Evolutionary conservation across 495 filamentous ascomycete genomes (phyloP), one percentile per base, ranked within the genome.

Genomic region (Aspergillus ellipticus): DNA sequence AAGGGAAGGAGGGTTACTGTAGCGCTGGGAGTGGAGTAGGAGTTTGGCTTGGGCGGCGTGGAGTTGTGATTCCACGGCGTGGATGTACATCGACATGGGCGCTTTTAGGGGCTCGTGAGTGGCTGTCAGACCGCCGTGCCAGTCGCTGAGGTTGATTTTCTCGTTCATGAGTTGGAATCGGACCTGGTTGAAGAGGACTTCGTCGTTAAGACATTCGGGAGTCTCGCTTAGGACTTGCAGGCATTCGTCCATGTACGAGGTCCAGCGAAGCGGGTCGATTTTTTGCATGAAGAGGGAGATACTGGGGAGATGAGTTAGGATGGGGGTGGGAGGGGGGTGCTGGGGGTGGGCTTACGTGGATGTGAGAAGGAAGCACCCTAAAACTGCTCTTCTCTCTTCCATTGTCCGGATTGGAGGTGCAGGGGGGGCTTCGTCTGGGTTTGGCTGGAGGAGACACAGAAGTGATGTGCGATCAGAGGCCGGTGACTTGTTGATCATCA

Each of bases 1-100:
- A n/a, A n/a, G 45, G 24, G 45, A 16, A 20, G 45, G n/a, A n/a
- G n/a, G n/a, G n/a, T n/a, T 48, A 48, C 45, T 26, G 45, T 48
- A 48, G 24, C 28, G 24, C 24, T 48, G 45, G 22, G 45, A 28
- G 10, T 48, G 45, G 3, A 21, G 45, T 11, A 22, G 11, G 24
- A 48, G n/a, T 8, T 48, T 48, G 45, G 2, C 5, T 16, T 48
- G 45, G 45, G 45, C 45, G 5, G 21, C n/a, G 10, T 16, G 0
- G 24, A 48, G 22, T 16, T 48, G 20, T 0, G 24, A 16, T 20
- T 29, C 24, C 6, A 48, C 15, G 45, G 45, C 45, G 45, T 48
- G 45, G 17, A 22, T 22, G 45, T 48, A 48, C 13, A 28, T 13
- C 8, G 45, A 28, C n/a, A 29, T 29, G 15, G 45, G 45, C 6